These are phyloP conservation scores for Inonotus hispidus DNA, from an alignment of 1,284 basidiomycete genomes.

Conservation along the genomic window DNA sequence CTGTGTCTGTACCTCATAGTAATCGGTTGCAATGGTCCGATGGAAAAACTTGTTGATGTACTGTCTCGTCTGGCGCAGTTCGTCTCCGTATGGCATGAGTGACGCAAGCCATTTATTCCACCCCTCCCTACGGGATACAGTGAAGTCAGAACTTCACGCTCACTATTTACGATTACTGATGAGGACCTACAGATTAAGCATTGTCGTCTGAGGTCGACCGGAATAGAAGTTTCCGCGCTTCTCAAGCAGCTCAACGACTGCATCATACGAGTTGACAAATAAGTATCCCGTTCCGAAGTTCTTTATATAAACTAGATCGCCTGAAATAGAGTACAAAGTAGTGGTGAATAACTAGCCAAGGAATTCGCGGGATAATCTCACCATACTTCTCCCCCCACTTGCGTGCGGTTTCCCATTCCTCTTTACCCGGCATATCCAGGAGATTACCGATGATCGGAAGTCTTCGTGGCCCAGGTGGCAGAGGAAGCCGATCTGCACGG, in stretches of 20 bases:
- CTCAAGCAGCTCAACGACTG: constrained; percentile 56
- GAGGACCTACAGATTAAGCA: constrained; percentile 37
- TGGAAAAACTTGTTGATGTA: constrained; percentile 25
- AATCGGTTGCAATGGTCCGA: constrained; percentile 16
- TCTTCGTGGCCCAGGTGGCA: constrained; percentile 19
- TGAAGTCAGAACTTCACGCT: not conserved
- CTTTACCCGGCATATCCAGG: constrained; percentile 17
- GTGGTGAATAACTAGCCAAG: too few species aligned
- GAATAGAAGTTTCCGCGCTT: constrained; percentile 67
- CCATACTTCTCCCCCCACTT: constrained; percentile 21
- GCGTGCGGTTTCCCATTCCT: constrained; percentile 16
- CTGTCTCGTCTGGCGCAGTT: constrained; percentile 24
- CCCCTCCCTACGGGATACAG: not conserved
- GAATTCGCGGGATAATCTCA: too few species aligned
- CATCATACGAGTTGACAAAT: constrained; percentile 50
- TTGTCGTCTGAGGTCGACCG: constrained; percentile 45
- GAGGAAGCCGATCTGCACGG: not conserved
- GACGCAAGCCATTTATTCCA: constrained; percentile 7
- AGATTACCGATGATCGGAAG: constrained; percentile 20
- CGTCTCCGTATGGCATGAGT: constrained; percentile 23
- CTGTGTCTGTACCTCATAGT: constrained; percentile 22
- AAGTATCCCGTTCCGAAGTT: constrained; percentile 32
- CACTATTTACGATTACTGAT: too few species aligned
- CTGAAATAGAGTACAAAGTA: constrained; percentile 35
- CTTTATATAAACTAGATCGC: constrained; percentile 45